Conservation (phyloP, 1,284 basidiomycete genomes). For the Schizophyllum amplum region DNA sequence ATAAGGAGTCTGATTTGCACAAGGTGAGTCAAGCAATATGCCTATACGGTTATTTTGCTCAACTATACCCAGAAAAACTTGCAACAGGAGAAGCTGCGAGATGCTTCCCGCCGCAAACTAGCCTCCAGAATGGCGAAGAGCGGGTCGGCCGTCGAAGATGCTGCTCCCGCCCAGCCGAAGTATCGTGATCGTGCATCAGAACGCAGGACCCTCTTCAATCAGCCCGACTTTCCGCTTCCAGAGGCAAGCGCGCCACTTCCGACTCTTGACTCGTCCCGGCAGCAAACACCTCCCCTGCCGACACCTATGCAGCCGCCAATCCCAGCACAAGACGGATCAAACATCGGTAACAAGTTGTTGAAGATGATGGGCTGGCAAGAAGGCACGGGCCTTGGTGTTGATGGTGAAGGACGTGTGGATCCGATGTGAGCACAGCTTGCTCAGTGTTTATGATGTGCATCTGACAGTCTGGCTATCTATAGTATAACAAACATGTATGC, state of each 20-base stretch:
- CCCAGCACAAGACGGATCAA: constrained; percentile 69
- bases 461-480: not conserved
- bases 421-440: constrained; percentile 54
- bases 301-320: constrained; percentile 53
- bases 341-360: constrained; percentile 84
- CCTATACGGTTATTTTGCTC: not conserved
- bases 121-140: constrained; percentile 32
- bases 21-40: constrained; percentile 41
- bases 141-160: not conserved
- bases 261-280: not conserved
- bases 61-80: constrained; percentile 62
- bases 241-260: constrained; percentile 24
- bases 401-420: constrained; percentile 77
- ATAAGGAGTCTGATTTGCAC: constrained; percentile 85
- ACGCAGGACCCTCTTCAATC: constrained; percentile 80
- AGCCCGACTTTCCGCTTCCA: constrained; percentile 73
- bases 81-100: constrained; percentile 59
- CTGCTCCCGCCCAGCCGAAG: constrained; percentile 44
- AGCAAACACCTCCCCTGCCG: constrained; percentile 40
- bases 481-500: constrained; percentile 81
- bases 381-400: constrained; percentile 77
- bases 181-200: constrained; percentile 91
- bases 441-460: not conserved
- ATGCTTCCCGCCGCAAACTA: constrained; percentile 67
- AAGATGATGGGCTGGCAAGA: constrained; percentile 96